Base-by-base conservation (phyloP, 208 protist genomes). In the Angomonas desouzai region DNA sequence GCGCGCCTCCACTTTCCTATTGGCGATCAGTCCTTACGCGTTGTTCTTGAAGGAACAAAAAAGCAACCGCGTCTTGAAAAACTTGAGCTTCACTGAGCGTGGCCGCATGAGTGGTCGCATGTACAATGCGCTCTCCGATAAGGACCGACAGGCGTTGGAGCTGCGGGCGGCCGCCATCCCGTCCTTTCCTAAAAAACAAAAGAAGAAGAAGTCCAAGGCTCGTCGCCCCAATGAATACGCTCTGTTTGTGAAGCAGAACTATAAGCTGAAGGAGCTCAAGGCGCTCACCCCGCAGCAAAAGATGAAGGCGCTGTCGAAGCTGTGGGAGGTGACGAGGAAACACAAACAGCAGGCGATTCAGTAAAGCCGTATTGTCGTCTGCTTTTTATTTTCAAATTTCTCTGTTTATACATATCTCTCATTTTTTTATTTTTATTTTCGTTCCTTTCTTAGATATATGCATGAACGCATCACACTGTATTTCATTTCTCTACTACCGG, bases 31-130 rank as follows among this genome's bases (percentile, higher is more conserved):
- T 28, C 72, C 83, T 29, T 93, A 93, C 57, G 66, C 68, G 10
- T 64, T 93, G 61, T 93, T 93, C 70, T 88, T 93, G 87, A 83
- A 79, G 32, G 87, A 93, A 70, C 83, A 93, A 66, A 89, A 88
- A 62, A 84, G 83, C 70, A 83, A 93, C 70, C 75, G 76, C 38
- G 84, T 81, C 65, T 77, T 93, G 32, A 79, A 83, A 36, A 83
- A 83, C 30, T 81, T 93, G n/a, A 23, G 68, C 20, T 68, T 91
- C 55, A 63, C 66, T 0, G 65, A 91, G n/a, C 83, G 87, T 33
- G 85, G 87, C 4, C 83, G 85, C 56, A 56, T 81, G 66, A 86
- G 78, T 16, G 72, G 81, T 18, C 89, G 86, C 70, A 67, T 93
- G 40, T 93, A 93, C 70, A 84, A 88, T 23, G 34, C 75, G 2